Evolutionary conservation across 495 filamentous ascomycete genomes (phyloP), one percentile per base, ranked within the genome.

Genomic region (Schizothecium vesticola): DNA sequence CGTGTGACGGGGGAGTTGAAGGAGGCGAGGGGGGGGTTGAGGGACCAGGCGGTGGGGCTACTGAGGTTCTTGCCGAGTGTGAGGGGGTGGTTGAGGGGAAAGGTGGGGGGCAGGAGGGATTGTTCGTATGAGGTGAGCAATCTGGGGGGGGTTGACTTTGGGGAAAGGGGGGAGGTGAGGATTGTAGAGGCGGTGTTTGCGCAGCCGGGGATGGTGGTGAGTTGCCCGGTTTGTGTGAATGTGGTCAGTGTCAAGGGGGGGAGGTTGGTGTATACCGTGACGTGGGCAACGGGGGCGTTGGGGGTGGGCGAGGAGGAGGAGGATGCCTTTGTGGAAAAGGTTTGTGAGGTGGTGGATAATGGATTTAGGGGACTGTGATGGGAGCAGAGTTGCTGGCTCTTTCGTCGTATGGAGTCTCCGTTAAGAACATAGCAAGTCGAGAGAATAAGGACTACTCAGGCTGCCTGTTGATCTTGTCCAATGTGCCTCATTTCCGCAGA

Each of bases 41-140:
- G 36, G 21, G 70, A 71, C 55, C 70, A 71, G 66, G 60, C 70
- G 25, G 59, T 71, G 25, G 70, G 66, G 36, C 31, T 71, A 58
- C 55, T 71, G 36, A 21, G 70, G 43, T 71, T 69, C 26, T 31
- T 60, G 43, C 70, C 70, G 8, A 71, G 70, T 56, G 63, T 71
- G n/a, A 36, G 66, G 28, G 63, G 58, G 31, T 71, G 70, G 70
- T 51, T 61, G 26, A 43, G 1, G 3, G 60, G 24, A 3, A 71
- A 69, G 26, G 4, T 66, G 11, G 70, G 70, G 23, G 10, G 59
- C 13, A 43, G 10, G 59, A 62, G 70, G 59, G 70, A 71, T 31
- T 11, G 11, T 7, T 66, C 62, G 36, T 71, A 59, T 33, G 70
- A 69, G 64, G 19, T 71, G 7, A 71, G 70, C 24, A 71, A 71